Evolutionary conservation across 306 rosid genomes (phyloP), one percentile per base, ranked within the genome.

Genomic region (Malus sylvestris): DNA sequence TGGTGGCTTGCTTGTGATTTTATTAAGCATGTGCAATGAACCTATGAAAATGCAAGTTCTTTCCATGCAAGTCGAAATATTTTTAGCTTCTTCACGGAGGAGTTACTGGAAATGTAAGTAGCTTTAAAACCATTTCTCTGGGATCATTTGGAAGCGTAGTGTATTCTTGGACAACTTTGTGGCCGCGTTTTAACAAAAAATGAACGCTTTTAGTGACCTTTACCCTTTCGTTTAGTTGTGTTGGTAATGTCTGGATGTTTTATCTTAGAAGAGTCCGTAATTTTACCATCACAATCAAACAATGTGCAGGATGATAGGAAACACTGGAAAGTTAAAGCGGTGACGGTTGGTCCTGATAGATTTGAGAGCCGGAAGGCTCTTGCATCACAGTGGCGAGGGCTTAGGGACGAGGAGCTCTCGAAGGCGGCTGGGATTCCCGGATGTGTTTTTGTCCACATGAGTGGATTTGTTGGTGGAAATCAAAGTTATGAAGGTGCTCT

Each of bases 381-480:
- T 23, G 89, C 96, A 25, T 76, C 44, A 1, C 88, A 79, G 60
- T 93, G 98, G 98, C 83, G 93, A 42, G 98, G 98, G 29, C 85
- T 91, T 32, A 85, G 98, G 76, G 97, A 93, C 12, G 92, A 87
- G 42, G 83, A 84, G 68, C 89, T 93, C 70, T 93, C 97, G 0
- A 83, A 81, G 65, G 91, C 74, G 29, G 68, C 91, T 3, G 89
- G 81, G 63, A 89, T 93, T 49, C 89, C 92, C 2, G 90, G 88
- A 29, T 89, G 98, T 52, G 96, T 93, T 68, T 91, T 93, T 65
- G 97, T 88, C 52, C 98, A 93, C 40, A 89, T 88, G 92, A 91
- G 97, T 18, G 97, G 98, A 32, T 91, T 93, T 73, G 91, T 93
- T 57, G 98, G 98, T 0, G 98, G 98, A 74, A 91, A 85, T 85